Evolutionary conservation across 2,329 filamentous ascomycete species (phyloP).

Genomic region (Massarina eburnea): DNA sequence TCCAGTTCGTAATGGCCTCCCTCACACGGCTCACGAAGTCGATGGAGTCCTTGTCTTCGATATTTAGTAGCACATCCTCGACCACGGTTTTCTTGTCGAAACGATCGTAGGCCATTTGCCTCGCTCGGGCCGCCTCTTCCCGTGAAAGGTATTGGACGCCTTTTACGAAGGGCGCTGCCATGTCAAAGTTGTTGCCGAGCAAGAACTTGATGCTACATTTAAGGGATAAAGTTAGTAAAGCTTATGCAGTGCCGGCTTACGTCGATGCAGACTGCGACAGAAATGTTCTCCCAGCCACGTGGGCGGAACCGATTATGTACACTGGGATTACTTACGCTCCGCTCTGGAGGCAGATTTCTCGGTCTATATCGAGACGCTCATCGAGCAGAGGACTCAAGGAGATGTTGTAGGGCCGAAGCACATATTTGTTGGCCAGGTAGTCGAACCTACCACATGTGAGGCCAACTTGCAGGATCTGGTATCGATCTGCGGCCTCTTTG

Average conservation of each 20-base stretch:
- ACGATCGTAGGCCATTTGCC: conserved; percentile 48
- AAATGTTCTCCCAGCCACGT: no score
- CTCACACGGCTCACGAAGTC: conserved; percentile 54
- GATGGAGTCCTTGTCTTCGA: conserved; percentile 55
- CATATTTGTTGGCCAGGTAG: conserved; percentile 53
- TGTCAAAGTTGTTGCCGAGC: conserved; percentile 58
- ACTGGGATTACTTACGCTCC: no score
- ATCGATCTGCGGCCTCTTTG: conserved; percentile 62
- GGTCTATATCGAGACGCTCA: conserved; percentile 59
- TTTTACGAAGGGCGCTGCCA: conserved; percentile 56
- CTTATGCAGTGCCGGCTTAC: no score
- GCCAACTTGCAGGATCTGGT: conserved; percentile 67
- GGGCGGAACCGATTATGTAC: no score
- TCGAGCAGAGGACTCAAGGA: conserved; percentile 59
- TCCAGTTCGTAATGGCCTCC: conserved; percentile 51
- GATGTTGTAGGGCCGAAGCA: conserved; percentile 66
- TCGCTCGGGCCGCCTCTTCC: conserved; percentile 56
- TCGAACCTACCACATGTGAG: conserved; percentile 65
- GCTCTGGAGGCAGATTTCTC: conserved; percentile 61
- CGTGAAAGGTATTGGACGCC: conserved; percentile 66
- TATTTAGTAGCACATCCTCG: conserved; percentile 53
- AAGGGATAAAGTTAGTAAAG: no score
- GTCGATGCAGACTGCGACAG: no score
- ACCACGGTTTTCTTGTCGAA: conserved; percentile 40
- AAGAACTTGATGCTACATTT: conserved; percentile 66